phyloP scores from a whole-genome alignment of 179 eudicot genomes.

The Amaranthus tricolor region DNA sequence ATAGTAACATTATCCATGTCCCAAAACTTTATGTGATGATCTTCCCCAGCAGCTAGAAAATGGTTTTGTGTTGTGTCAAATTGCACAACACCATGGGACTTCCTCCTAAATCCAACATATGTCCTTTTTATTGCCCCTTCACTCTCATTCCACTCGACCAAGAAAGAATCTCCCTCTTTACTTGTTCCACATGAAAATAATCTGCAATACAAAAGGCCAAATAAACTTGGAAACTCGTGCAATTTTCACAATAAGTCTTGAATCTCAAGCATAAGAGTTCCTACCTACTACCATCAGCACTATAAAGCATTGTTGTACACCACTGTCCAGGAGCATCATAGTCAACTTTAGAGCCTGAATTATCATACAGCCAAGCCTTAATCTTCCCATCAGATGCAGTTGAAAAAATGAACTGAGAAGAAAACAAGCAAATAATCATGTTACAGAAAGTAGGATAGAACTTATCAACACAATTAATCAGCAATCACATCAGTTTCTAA shows the following conservation, averaged over 20 bases:
- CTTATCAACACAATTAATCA: neutral
- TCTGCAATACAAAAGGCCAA: slow-evolving; percentile 35
- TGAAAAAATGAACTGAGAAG: slow-evolving; percentile 80
- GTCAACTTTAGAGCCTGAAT: slow-evolving; percentile 85
- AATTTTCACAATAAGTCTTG: neutral
- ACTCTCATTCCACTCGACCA: slow-evolving; percentile 98
- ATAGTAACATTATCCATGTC: slow-evolving; percentile 71
- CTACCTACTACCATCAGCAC: slow-evolving; percentile 93
- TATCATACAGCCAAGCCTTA: slow-evolving; percentile 94
- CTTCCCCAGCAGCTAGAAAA: slow-evolving; percentile 92
- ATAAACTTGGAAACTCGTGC: slow-evolving; percentile 1
- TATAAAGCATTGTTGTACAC: slow-evolving; percentile 91
- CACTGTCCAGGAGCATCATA: slow-evolving; percentile 94
- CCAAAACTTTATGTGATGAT: slow-evolving; percentile 90
- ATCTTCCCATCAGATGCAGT: slow-evolving; percentile 95
- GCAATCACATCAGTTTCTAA: neutral
- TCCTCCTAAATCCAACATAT: slow-evolving; percentile 75
- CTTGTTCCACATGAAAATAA: slow-evolving; percentile 96
- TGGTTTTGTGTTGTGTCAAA: slow-evolving; percentile 90
- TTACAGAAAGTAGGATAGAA: slow-evolving; percentile 8
- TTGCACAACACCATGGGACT: slow-evolving; percentile 74
- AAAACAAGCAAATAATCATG: slow-evolving; percentile 12
- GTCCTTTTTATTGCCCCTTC: slow-evolving; percentile 87
- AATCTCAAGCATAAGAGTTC: neutral
- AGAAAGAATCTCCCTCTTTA: slow-evolving; percentile 86